These are phyloP conservation scores for Pichia eremophila DNA, from an alignment of 805 yeast genomes.

Conservation along the genomic window DNA sequence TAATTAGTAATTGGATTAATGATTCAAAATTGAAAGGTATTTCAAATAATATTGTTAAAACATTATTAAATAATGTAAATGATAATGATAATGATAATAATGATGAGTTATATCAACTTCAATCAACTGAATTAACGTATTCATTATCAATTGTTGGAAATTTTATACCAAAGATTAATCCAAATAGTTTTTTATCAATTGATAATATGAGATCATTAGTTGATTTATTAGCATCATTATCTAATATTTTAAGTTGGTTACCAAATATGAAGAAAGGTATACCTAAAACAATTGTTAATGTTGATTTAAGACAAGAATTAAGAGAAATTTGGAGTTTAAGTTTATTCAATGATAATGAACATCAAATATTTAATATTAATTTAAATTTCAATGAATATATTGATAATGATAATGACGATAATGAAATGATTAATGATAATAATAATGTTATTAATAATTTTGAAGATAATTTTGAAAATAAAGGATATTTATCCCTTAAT, in stretches of 20 bases:
- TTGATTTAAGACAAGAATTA: slow-evolving; percentile 14
- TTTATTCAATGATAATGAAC: slow-evolving; percentile 9
- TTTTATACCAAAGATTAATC: slow-evolving; percentile 2
- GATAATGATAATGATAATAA: slow-evolving; percentile 1
- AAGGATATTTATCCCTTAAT: slow-evolving; percentile 19
- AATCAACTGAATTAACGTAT: slow-evolving; percentile 5
- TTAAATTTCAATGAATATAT: neutral
- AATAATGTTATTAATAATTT: neutral
- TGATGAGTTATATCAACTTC: neutral
- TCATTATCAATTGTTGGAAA: slow-evolving; percentile 5
- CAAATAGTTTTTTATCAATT: slow-evolving; percentile 13
- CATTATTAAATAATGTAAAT: slow-evolving; percentile 7
- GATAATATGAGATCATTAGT: slow-evolving; percentile 43
- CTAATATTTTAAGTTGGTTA: slow-evolving; percentile 54
- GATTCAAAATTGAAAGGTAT: slow-evolving; percentile 23
- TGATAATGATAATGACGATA: neutral
- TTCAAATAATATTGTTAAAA: slow-evolving; percentile 26
- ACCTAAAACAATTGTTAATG: slow-evolving; percentile 7
- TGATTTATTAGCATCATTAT: slow-evolving; percentile 42
- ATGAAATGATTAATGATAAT: neutral
- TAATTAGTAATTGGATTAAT: slow-evolving; percentile 27
- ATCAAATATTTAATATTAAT: slow-evolving; percentile 4
- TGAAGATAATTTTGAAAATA: neutral
- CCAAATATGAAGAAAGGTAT: slow-evolving; percentile 41
- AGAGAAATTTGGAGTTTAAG: slow-evolving; percentile 23